Evolutionary conservation across 2,329 filamentous ascomycete genomes (phyloP), one percentile per base, ranked within the genome.

Genomic region (Aspergillus sp.): DNA sequence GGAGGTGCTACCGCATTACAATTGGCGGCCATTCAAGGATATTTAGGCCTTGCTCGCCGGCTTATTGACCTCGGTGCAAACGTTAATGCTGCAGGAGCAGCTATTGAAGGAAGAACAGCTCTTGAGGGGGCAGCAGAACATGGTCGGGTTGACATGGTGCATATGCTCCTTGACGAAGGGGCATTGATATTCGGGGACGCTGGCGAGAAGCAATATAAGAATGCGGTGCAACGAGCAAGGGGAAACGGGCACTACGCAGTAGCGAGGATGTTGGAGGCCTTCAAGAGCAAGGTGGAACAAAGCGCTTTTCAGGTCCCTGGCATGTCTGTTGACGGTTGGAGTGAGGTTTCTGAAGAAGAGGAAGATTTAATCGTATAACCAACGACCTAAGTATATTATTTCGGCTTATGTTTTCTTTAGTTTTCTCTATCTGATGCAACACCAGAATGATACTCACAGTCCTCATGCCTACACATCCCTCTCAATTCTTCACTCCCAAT

Each of bases 171-270:
- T 37, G 35, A n/a, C 1, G 35, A 37, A 1, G 35, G 35, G 5
- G 35, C 35, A n/a, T 37, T 3, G 14, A n/a, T 37, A n/a, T 0
- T 15, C 14, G 35, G 15, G 0, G 5, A 6, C 6, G 35, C 12
- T 37, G 35, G 35, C 6, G 35, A n/a, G 15, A 0, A 1, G 12
- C 35, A 37, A 2, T 37, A n/a, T n/a, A 0, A 14, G 6, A 37
- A 37, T 0, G 35, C 35, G 0, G 14, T 37, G 4, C 0, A 7
- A 7, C 4, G 4, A n/a, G 35, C 35, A n/a, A n/a, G 4, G 6
- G 2, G 5, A 7, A 15, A 37, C 12, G 35, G 35, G 5, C 35
- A 37, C 12, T 15, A 37, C 4, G 35, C 35, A 6, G 35, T 37
- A 6, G 35, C 35, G 14, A 37, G 27, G 3, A 11, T 31, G 27